Evolutionary conservation across 2,329 filamentous ascomycete species (phyloP), one percentile per base, ranked within the genome.

Genomic region (Penicillium freii): DNA sequence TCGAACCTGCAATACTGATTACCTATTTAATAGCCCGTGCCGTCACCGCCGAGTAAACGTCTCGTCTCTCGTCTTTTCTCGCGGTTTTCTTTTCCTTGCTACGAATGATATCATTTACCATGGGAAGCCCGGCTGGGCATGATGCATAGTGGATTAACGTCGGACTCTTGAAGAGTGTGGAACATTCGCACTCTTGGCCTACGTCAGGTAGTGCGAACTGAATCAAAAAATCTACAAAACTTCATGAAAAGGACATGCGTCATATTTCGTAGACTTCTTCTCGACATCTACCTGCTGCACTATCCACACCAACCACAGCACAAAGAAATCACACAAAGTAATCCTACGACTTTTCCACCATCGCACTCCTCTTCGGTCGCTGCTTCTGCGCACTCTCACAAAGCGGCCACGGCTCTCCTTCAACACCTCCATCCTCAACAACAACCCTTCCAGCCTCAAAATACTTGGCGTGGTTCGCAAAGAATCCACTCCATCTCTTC

Each of bases 401-500:
- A 65, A 96, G 77, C 72, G 81, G 77, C 70, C 83, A 83, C 68
- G 78, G 78, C 75, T 81, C 77, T 66, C 57, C 61, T 15, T 64
- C 61, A 50, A 64, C 65, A 38, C 77, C 63, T 61, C 73, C 81
- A 59, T 85, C 25, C 5, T 44, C 80, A 72, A 85, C 81, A 15
- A 97, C 38, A 21, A 40, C 84, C 71, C 82, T 84, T 4, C 94
- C 94, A 5, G 95, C 89, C 75, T 85, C 84, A 61, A 85, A 84
- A 76, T 97, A 97, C 78, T 91, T 91, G 69, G 87, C 84, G 71
- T 86, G 90, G 55, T 88, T 89, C 57, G 76, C 81, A 69, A 97
- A 97, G 77, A 97, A 91, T 51, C 83, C 80, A 59, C 88, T 86
- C 94, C 92, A 97, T 74, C 93, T 87, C 71, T 83, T 79, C 56